Conservation (phyloP, 805 yeast genomes). For the Komagataella pastoris region DNA sequence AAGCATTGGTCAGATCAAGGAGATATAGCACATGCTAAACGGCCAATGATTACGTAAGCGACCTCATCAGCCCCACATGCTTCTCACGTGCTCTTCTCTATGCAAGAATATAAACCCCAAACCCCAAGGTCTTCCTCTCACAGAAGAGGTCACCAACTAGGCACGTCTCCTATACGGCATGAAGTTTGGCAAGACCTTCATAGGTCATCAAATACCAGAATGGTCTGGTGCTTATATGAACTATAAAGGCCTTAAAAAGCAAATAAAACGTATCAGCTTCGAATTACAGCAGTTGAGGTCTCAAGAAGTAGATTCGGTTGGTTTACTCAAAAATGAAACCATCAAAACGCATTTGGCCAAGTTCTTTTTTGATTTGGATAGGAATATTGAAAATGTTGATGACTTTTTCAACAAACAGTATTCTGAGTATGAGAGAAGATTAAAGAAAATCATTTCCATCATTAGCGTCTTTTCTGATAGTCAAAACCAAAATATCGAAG, state of each 20-base stretch:
- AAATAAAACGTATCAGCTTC: slow-evolving; percentile 49
- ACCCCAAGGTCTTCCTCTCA: neutral
- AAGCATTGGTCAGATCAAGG: neutral
- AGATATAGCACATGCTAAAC: neutral
- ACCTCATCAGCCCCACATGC: neutral
- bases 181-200: slow-evolving; percentile 75
- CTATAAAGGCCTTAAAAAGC: slow-evolving; percentile 73
- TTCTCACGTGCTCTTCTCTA: neutral
- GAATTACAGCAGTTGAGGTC: slow-evolving; percentile 22
- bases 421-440: slow-evolving; percentile 60
- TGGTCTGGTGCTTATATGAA: slow-evolving; percentile 79
- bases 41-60: neutral
- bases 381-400: slow-evolving; percentile 73
- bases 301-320: slow-evolving; percentile 8
- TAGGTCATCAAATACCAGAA: slow-evolving; percentile 85
- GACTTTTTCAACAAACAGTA: slow-evolving; percentile 63
- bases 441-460: slow-evolving; percentile 31
- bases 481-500: slow-evolving; percentile 20
- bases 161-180: slow-evolving; percentile 16
- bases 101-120: neutral
- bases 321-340: slow-evolving; percentile 24
- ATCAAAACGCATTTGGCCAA: slow-evolving; percentile 38
- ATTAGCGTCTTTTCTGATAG: slow-evolving; percentile 14
- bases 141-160: neutral
- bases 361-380: slow-evolving; percentile 68